Percentiles rank a stretch among this genome's conserved stretches.
Conservation (phyloP, 2,329 filamentous ascomycete genomes). For the Colletotrichum sp. region DNA sequence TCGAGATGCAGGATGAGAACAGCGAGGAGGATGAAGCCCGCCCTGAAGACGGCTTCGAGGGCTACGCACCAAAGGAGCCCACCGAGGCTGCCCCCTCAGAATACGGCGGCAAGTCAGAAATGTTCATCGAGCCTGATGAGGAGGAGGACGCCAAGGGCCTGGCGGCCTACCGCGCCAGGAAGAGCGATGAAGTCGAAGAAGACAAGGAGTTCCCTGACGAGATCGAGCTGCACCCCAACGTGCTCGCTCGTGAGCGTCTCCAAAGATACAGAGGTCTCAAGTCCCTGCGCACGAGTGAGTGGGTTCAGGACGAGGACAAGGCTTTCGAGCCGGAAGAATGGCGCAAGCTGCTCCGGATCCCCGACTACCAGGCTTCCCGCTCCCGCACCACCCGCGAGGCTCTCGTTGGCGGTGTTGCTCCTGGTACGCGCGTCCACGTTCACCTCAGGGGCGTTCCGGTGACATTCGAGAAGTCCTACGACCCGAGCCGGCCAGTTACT, state of each 20-base stretch:
- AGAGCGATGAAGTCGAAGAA: conserved; percentile 82
- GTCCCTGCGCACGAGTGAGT: conserved; percentile 84
- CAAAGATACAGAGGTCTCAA: conserved; percentile 90
- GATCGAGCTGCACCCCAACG: conserved; percentile 89
- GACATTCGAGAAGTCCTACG: conserved; percentile 49
- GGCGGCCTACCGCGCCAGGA: conserved; percentile 79
- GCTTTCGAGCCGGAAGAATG: conserved; percentile 90
- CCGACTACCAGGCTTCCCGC: conserved; percentile 87
- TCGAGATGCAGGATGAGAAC: conserved; percentile 63
- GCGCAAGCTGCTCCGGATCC: conserved; percentile 82
- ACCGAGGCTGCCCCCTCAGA: conserved; percentile 86
- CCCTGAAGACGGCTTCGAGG: conserved; percentile 85
- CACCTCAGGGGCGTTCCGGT: conserved; percentile 65
- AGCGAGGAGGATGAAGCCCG: conserved; percentile 61
- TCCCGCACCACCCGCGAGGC: conserved; percentile 81
- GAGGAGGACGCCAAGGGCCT: conserved; percentile 80
- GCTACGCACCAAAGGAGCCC: conserved; percentile 66
- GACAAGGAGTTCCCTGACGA: conserved; percentile 97
- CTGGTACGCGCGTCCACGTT: conserved; percentile 84
- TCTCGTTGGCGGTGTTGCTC: conserved; percentile 83
- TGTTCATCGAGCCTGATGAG: conserved; percentile 86
- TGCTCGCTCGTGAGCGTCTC: conserved; percentile 84
- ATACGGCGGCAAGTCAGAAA: conserved; percentile 91
- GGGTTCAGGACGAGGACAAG: conserved; percentile 88
- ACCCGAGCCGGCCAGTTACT: conserved; percentile 66